Evolutionary conservation across 495 filamentous ascomycete species (phyloP), one percentile per base, ranked within the genome.

Genomic region (Xanthoparmelia taractica): DNA sequence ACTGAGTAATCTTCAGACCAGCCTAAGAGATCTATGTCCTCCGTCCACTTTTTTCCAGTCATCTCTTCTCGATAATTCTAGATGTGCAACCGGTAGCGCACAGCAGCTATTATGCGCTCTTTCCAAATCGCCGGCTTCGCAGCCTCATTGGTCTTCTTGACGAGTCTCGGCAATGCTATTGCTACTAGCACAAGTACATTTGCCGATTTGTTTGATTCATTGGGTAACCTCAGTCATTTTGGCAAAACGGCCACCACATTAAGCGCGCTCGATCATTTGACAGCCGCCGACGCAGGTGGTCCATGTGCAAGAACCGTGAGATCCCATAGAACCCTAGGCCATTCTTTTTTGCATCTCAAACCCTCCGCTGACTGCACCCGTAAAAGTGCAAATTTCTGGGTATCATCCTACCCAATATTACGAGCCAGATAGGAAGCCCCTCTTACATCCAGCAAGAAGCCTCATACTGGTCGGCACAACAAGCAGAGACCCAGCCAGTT

Each of bases 401-500:
- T 12, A 38, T 31, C 11, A 50, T 60, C 15, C 31, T 60, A 15
- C 41, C 59, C 18, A 60, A 50, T 11, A 36, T 37, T 6, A 60
- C 59, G 27, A 60, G 59, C 33, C 45, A 52, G 18, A 43, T 25
- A 17, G 61, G 54, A 50, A 63, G 61, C 37, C 15, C 36, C 23
- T 31, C 56, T 27, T 80, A 74, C 61, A 63, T 52, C 17, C 62
- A 65, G 48, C 77, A 77, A 61, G 73, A 83, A 34, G 70, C 65
- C 31, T 66, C 74, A 18, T 81, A 82, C 66, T 82, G 79, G 79
- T 80, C 78, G 20, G 77, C 72, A 2, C 74, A 73, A 45, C 74
- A 77, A 63, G 70, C 72, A 20, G 76, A 76, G 27, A 70, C 78
- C 31, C 72, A 67, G 58, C 78, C 81, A 13, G 68, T 75, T 5